These are phyloP conservation scores for Blastobotrys muscicola DNA, from an alignment of 805 yeast genomes.

Conservation along the genomic window DNA sequence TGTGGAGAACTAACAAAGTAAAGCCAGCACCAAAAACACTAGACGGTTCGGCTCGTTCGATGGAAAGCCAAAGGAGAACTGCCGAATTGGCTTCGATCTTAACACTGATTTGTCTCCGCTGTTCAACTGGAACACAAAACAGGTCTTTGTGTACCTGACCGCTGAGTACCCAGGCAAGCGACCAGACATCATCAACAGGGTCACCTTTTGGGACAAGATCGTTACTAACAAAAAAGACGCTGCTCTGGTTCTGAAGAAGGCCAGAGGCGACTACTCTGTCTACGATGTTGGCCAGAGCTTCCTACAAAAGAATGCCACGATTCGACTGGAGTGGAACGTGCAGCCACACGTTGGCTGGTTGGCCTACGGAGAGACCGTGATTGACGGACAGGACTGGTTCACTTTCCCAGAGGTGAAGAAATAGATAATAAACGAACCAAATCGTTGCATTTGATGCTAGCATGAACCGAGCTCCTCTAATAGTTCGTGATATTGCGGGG, in stretches of 20 bases:
- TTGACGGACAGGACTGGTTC: constrained; percentile 11
- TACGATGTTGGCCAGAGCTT: constrained; percentile 69
- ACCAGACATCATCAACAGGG: constrained; percentile 39
- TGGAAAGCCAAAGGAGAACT: constrained; percentile 67
- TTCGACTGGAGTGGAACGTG: constrained; percentile 78
- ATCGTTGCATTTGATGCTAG: too few species aligned
- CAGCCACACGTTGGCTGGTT: constrained; percentile 88
- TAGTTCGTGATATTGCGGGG: neutral
- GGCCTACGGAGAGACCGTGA: constrained; percentile 48
- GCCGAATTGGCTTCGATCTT: constrained; percentile 62
- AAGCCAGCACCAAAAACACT: constrained; percentile 34
- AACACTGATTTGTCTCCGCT: constrained; percentile 56
- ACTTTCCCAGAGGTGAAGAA: constrained; percentile 9
- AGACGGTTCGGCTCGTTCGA: constrained; percentile 58
- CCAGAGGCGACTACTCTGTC: constrained; percentile 66
- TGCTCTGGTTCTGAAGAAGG: constrained; percentile 38
- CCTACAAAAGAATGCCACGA: constrained; percentile 47
- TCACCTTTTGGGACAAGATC: constrained; percentile 88
- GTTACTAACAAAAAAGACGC: constrained; percentile 54
- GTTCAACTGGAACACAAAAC: constrained; percentile 96
- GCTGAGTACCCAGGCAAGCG: constrained; percentile 62
- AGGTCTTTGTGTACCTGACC: constrained; percentile 82
- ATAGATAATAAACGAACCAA: neutral
- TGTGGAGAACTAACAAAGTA: neutral
- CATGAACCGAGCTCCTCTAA: too few species aligned